These are phyloP conservation scores for Colletotrichum zoysiae DNA, from an alignment of 2,329 filamentous ascomycete species.

Conservation along the genomic window DNA sequence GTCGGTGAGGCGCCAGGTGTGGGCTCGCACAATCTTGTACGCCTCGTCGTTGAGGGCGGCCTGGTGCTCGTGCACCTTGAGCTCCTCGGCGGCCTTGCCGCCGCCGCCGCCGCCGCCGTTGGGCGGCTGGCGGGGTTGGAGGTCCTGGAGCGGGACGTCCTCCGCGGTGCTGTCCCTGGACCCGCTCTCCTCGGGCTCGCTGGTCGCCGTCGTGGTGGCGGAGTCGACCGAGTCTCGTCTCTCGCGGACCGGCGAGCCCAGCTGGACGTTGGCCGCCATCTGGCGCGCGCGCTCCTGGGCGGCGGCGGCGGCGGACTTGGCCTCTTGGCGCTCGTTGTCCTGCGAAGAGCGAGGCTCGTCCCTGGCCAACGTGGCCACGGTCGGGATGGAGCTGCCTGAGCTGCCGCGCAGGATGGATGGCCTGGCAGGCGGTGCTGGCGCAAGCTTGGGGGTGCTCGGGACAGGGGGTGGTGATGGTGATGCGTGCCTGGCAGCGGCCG, in stretches of 20 bases:
- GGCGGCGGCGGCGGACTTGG: conserved; percentile 52
- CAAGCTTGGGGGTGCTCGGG: conserved; percentile 21
- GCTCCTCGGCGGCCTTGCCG: conserved; percentile 27
- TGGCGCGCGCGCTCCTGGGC: conserved; percentile 59
- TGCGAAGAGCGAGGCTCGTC: conserved; percentile 23
- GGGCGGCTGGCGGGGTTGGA: conserved; percentile 43
- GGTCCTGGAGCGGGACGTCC: conserved; percentile 50
- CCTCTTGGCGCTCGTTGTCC: conserved; percentile 44
- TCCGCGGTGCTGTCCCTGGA: conserved; percentile 41
- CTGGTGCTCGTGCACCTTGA: conserved; percentile 45
- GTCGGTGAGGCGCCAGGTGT: conserved; percentile 49
- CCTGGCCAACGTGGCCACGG: conserved; percentile 35
- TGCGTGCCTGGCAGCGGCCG: conserved; percentile 50
- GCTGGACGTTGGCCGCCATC: conserved; percentile 56
- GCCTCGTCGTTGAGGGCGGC: conserved; percentile 52
- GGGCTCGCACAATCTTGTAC: conserved; percentile 58
- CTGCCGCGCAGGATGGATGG: conserved; percentile 58
- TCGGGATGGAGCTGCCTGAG: conserved; percentile 55
- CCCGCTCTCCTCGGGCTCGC: conserved; percentile 47
- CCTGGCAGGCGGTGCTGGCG: conserved; percentile 22
- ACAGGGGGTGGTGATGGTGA: conserved; percentile 41
- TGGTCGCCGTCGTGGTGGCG: conserved; percentile 47
- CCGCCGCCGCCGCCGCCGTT: background rate
- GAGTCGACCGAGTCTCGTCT: conserved; percentile 56
- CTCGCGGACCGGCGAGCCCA: conserved; percentile 52